phyloP scores from a whole-genome alignment of 2,329 filamentous ascomycete genomes.

The Fusarium stilboides region DNA sequence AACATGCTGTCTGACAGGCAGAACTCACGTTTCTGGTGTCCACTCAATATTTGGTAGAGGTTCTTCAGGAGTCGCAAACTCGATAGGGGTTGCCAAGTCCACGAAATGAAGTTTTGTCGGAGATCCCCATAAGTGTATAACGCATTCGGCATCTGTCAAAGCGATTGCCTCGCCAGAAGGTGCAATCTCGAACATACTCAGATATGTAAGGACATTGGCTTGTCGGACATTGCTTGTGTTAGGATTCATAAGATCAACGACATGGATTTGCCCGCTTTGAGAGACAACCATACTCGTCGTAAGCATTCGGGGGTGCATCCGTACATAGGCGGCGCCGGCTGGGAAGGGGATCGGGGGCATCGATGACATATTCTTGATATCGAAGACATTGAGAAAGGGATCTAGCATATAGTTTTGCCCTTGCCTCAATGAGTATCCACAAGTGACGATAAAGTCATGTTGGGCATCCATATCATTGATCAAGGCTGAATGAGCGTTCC shows the following conservation, averaged over 20 bases:
- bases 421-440: slow-evolving; percentile 90
- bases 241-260: slow-evolving; percentile 95
- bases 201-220: slow-evolving; percentile 80
- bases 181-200: slow-evolving; percentile 87
- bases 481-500: slow-evolving; percentile 89
- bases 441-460: slow-evolving; percentile 95
- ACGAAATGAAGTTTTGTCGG: slow-evolving; percentile 89
- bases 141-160: slow-evolving; percentile 82
- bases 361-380: slow-evolving; percentile 90
- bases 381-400: slow-evolving; percentile 94
- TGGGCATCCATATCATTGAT: slow-evolving; percentile 98
- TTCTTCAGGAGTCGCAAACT: slow-evolving; percentile 79
- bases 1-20: too few species aligned
- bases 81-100: slow-evolving; percentile 82
- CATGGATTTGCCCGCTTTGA: slow-evolving; percentile 92
- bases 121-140: slow-evolving; percentile 90
- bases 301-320: slow-evolving; percentile 96
- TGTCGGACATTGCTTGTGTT: slow-evolving; percentile 89
- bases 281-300: slow-evolving; percentile 96
- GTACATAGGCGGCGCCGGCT: slow-evolving; percentile 91
- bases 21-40: slow-evolving; percentile 76
- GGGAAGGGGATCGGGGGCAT: slow-evolving; percentile 94
- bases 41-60: slow-evolving; percentile 75
- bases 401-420: slow-evolving; percentile 83
- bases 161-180: slow-evolving; percentile 89